Conservation (phyloP, 768 basidiomycete genomes). For the Polyporus arcularius region DNA sequence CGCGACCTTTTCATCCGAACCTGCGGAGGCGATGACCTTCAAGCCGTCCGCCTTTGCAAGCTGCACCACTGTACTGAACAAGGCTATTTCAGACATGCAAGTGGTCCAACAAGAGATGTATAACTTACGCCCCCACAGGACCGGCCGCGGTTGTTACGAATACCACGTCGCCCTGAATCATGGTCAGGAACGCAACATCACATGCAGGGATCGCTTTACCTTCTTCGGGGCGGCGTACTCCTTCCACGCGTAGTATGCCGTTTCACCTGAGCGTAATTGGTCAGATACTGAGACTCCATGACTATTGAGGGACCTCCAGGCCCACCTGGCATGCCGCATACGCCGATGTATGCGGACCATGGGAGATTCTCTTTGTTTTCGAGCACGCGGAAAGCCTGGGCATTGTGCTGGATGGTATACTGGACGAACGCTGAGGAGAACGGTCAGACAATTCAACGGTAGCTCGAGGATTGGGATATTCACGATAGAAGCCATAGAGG, state of each 20-base stretch:
- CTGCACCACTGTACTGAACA: constrained; percentile 36
- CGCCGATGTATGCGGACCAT: constrained; percentile 51
- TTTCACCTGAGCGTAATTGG: constrained; percentile 26
- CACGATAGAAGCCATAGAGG: constrained; percentile 25
- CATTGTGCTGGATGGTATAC: constrained; percentile 37
- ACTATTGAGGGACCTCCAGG: background rate
- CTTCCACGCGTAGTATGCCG: constrained; percentile 44
- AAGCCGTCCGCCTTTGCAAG: constrained; percentile 44
- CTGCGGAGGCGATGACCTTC: constrained; percentile 72
- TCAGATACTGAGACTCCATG: background rate
- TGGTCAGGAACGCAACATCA: background rate
- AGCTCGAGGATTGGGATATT: constrained; percentile 20
- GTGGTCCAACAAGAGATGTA: background rate
- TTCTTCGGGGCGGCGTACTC: constrained; percentile 42
- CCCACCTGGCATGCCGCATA: constrained; percentile 45
- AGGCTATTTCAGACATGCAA: background rate
- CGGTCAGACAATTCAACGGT: background rate
- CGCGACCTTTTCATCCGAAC: constrained; percentile 72
- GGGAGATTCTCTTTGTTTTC: constrained; percentile 47
- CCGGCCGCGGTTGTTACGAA: constrained; percentile 49
- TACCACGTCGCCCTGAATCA: constrained; percentile 47
- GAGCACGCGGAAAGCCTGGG: constrained; percentile 26
- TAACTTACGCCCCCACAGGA: constrained; percentile 61
- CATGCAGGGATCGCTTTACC: constrained; percentile 24
- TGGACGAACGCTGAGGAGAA: constrained; percentile 39